Percentiles rank a stretch among this genome's conserved stretches.
Conservation (phyloP, 805 yeast genomes). For the Barnettozyma botsteinii region DNA sequence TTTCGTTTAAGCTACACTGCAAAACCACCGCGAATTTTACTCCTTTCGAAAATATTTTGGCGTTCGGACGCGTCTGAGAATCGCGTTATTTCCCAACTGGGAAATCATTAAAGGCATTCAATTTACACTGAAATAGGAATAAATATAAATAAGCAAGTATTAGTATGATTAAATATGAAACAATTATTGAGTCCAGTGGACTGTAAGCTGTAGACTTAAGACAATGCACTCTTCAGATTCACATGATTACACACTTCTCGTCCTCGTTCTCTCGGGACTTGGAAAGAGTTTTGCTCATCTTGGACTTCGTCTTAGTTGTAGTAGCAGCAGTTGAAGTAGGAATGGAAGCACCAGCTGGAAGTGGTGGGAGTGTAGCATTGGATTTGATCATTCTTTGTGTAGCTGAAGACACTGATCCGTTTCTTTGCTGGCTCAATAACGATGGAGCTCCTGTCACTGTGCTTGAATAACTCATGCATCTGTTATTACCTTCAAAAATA, state of each 20-base stretch:
- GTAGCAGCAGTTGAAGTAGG: too few species aligned
- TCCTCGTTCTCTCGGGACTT: slow-evolving; percentile 4
- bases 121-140: neutral
- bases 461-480: slow-evolving; percentile 1
- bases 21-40: neutral
- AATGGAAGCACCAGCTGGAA: neutral
- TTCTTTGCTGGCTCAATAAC: slow-evolving; percentile 2
- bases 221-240: neutral
- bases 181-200: too few species aligned
- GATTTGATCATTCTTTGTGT: neutral
- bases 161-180: too few species aligned
- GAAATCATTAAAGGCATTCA: neutral
- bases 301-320: neutral
- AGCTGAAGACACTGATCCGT: neutral
- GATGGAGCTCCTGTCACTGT: neutral
- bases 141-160: too few species aligned
- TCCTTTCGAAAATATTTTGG: neutral
- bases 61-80: neutral
- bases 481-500: slow-evolving; percentile 3
- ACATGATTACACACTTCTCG: slow-evolving; percentile 14
- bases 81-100: slow-evolving; percentile 1
- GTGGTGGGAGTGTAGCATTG: neutral
- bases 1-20: too few species aligned
- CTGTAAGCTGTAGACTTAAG: neutral
- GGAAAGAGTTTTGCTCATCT: neutral